Base-by-base conservation (phyloP, 768 basidiomycete species). In the Pleurotus salmoneostramineus region DNA sequence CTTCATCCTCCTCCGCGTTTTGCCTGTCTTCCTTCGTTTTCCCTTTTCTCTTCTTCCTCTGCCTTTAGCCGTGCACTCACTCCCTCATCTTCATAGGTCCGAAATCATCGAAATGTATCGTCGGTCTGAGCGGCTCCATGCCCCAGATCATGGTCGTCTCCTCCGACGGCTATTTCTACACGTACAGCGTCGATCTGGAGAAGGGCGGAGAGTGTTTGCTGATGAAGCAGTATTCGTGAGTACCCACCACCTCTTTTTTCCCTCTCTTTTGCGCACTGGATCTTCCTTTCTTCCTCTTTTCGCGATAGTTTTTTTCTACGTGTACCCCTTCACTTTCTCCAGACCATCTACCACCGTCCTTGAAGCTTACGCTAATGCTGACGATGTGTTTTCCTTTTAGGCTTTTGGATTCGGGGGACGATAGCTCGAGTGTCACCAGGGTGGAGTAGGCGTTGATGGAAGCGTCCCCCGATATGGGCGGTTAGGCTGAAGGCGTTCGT, bases 101-200 rank as follows among this genome's bases (percentile, higher is more conserved):
- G 21, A 27, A 27, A 27, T 27, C 21, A 27, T 84, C 87, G 8
- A 80, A 92, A 58, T 94, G 89, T 66, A 86, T 95, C 12, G 95
- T 97, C 43, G 96, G 93, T 0, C 72, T 98, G 56, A 91, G 88
- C 68, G 86, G 89, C 94, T 95, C 14, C 36, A 5, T 58, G 33
- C 95, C 96, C 0, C 96, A 99, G 59, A 89, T 98, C 8, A 96
- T 97, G 93, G 95, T 99, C 21, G 84, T 98, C 57, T 95, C 94
- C 0, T 91, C 92, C 0, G 95, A 98, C 58, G n/a, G n/a, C n/a
- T 91, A 93, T 64, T 96, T 97, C 70, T 98, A 99, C 68, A 85
- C 89, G 12, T 99, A 98, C 71, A 91, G 82, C 64, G 96, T 99
- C 66, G 96, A 99, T 73, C 73, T 98, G 60, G 96, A 99, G 71